Evolutionary conservation across 2,329 filamentous ascomycete species (phyloP), one percentile per base, ranked within the genome.

Genomic region (Calonectria pteridis): DNA sequence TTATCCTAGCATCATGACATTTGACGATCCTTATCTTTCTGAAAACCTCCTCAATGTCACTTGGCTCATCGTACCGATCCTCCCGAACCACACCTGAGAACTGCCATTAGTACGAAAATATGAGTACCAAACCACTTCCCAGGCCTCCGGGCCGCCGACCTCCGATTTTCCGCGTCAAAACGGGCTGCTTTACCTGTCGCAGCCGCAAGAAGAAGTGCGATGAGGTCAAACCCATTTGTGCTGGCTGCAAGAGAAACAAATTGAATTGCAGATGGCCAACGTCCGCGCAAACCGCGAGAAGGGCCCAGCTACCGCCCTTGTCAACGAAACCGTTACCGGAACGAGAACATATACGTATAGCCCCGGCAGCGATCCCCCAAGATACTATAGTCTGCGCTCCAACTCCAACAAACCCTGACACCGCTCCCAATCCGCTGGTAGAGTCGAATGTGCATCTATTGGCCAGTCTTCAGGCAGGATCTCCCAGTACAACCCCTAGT

Each of bases 191-290:
- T 66, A 85, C 84, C 26, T 86, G 84, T 75, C 83, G 85, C 40
- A 77, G 76, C 18, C 82, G 85, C n/a, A 85, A 86, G 80, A 85
- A 85, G 81, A 86, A 86, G 73, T 86, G 84, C 74, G 84, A 85
- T 58, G 83, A 85, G 76, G 75, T 75, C 14, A 84, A 83, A 73
- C 84, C 84, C 2, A 76, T 80, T 26, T 86, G 84, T 65, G 68
- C 73, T n/a, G 79, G 79, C n/a, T 84, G 82, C 50, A 77, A 76
- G 43, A 77, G 79, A 26, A 82, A 81, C 65, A 73, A 73, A n/a
- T 74, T 82, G 18, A 73, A 65, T 26, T 78, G 73, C 29, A 68
- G 58, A 49, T 77, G 72, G 78, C 74, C 64, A 84, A 2, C 53
- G 3, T 53, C 64, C 28, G 28, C 51, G 20, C 64, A 63, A 29